Evolutionary conservation across 352 stramenopile species (phyloP), one percentile per base, ranked within the genome.

Genomic region (Phytophthora colocasiae): DNA sequence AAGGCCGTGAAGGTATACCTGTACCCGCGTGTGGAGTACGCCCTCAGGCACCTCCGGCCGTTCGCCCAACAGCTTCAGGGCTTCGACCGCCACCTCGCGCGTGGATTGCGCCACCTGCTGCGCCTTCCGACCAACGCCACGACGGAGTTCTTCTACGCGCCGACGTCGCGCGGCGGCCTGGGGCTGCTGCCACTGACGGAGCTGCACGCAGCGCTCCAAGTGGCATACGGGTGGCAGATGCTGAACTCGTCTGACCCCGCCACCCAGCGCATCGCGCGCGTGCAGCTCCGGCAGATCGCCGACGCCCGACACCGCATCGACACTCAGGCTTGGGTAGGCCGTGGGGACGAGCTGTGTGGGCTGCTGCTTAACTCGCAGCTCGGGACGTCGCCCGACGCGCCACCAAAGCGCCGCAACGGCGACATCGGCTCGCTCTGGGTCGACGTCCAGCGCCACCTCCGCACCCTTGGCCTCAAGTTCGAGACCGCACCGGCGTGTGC

Each of bases 341-440:
- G 38, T 0, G 31, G 34, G 1, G 60, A 63, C 14, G 52, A 69
- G 52, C 51, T 69, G 10, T 14, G 34, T 4, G 12, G 34, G 19
- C 17, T 26, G 29, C 29, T 34, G 6, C 29, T 34, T 8, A 34
- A 34, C 36, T 19, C 36, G 36, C 36, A 43, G 15, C 36, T 17
- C 7, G 36, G 12, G 36, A 43, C 36, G 36, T 19, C 36, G 10
- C 6, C 29, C 29, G 6, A 34, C 6, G 29, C 29, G 29, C 29
- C 29, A 11, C 29, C 29, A 9, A 31, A 31, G 27, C 27, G 27
- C 17, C 43, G 60, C 51, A 57, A 38, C 36, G 50, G 45, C 36
- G 38, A 57, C 38, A 57, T 61, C 47, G 17, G 27, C 15, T 70
- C 54, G n/a, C 38, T 70, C 9, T 64, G 62, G 53, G 14, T 58